These are phyloP conservation scores for Bocquillonia castaneifolia DNA, from an alignment of 441 rosid species.

Conservation along the genomic window DNA sequence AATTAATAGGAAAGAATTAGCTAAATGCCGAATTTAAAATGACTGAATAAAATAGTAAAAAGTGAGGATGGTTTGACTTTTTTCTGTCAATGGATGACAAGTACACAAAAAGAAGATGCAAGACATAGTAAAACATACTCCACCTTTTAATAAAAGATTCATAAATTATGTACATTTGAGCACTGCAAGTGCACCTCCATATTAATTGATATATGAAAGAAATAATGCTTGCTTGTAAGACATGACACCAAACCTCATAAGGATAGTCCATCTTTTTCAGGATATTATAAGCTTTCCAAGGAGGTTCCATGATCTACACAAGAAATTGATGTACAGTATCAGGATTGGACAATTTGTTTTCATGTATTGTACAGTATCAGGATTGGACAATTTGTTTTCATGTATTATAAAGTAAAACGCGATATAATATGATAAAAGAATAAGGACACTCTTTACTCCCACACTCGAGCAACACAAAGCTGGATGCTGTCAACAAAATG, in stretches of 20 bases:
- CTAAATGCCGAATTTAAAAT: neutral
- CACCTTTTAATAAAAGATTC: neutral
- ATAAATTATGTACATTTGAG: constrained; percentile 6
- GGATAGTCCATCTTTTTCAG: constrained; percentile 90
- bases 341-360: too few relatives aligned
- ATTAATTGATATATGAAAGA: constrained; percentile 1
- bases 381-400: too few relatives aligned
- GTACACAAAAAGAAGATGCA: constrained; percentile 8
- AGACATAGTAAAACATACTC: neutral
- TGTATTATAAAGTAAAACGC: too few relatives aligned
- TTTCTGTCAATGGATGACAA: neutral
- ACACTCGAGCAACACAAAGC: neutral
- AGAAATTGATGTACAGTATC: constrained; percentile 13
- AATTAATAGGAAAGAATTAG: too few relatives aligned
- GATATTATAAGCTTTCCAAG: constrained; percentile 80
- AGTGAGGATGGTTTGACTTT: neutral
- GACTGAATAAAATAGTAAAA: neutral
- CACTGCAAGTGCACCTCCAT: neutral
- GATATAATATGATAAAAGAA: too few relatives aligned
- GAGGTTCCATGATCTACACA: constrained; percentile 90
- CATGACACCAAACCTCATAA: constrained; percentile 57
- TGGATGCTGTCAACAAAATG: neutral
- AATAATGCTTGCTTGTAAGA: constrained; percentile 4
- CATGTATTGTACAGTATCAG: too few relatives aligned
- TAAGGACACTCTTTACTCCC: neutral